Evolutionary conservation across 352 stramenopile genomes (phyloP), one percentile per base, ranked within the genome.

Genomic region (Elongisporangium prolatum): DNA sequence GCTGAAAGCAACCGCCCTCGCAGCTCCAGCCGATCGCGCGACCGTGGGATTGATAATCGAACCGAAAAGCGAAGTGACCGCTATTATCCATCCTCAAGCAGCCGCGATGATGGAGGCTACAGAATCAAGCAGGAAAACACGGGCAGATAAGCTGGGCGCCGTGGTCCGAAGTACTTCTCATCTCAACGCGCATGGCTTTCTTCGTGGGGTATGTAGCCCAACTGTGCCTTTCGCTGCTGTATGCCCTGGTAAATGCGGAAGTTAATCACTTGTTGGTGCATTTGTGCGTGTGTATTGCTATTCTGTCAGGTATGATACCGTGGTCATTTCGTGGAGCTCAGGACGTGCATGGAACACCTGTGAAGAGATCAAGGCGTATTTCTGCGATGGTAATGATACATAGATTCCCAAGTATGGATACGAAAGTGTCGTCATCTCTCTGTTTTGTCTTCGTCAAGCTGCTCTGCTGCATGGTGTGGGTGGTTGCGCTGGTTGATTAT

Each of bases 1-100:
- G 50, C 69, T 68, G 59, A 71, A 58, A 24, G 68, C 37, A 85
- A 65, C 38, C 79, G 63, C n/a, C 80, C 68, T 49, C 69, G 70
- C 57, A 84, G 74, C 48, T 53, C 67, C 24, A 82, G 73, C 48
- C 65, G 68, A 67, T 61, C 67, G 4, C 65, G 65, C 24, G 61
- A 64, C 50, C 50, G 54, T 21, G 50, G 25, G 24, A 17, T 14
- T 21, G 9, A 50, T 48, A 18, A 44, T 40, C 6, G 51, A 64
- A 9, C 47, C 54, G 34, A 56, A 56, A 40, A 64, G 24, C 18
- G 34, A 16, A 44, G 34, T 44, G 11, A 44, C 34, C 34, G 10
- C 34, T 44, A 44, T 44, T 44, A 44, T 44, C 34, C 34, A 44
- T 44, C 34, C 34, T 44, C 34, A 44, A 44, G 34, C 34, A 44